Evolutionary conservation across 2,329 filamentous ascomycete genomes (phyloP).

Genomic region (Fusarium succisae): DNA sequence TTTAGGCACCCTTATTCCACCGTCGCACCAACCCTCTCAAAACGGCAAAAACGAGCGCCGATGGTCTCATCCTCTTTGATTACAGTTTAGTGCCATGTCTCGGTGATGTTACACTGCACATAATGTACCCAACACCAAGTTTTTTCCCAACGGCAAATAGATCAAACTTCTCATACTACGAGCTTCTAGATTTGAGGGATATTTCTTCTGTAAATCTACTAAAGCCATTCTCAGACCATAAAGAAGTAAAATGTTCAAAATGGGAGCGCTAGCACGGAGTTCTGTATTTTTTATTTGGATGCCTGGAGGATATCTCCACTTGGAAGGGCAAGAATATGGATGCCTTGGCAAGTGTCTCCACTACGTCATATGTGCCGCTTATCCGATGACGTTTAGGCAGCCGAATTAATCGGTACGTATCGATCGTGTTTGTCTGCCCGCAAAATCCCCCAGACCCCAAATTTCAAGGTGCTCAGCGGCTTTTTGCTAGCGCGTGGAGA

Average conservation of each 20-base stretch:
- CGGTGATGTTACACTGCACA: not conserved
- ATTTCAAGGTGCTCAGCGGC: slow-evolving; percentile 15
- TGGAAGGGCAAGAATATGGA: slow-evolving; percentile 1
- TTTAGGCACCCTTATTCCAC: not conserved
- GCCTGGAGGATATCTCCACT: not conserved
- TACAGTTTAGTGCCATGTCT: not conserved
- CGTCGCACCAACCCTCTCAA: not conserved
- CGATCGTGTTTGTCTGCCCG: not conserved
- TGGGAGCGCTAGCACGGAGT: not conserved
- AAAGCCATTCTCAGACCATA: not conserved
- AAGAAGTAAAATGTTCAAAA: not conserved
- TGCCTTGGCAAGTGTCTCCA: slow-evolving; percentile 19
- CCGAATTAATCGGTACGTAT: slow-evolving; percentile 26
- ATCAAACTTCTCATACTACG: not conserved
- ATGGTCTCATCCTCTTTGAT: not conserved
- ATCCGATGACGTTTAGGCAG: slow-evolving; percentile 30
- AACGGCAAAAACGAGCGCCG: not conserved
- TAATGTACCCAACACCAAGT: not conserved
- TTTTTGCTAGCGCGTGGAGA: slow-evolving; percentile 6
- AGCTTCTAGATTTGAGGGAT: slow-evolving; percentile 8
- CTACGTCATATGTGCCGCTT: slow-evolving; percentile 26
- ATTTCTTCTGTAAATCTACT: not conserved
- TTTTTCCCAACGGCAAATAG: not conserved
- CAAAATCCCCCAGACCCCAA: slow-evolving; percentile 10
- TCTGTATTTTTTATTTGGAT: slow-evolving; percentile 10